Base-by-base conservation (phyloP, 1,284 basidiomycete species). In the Cerrena zonata region DNA sequence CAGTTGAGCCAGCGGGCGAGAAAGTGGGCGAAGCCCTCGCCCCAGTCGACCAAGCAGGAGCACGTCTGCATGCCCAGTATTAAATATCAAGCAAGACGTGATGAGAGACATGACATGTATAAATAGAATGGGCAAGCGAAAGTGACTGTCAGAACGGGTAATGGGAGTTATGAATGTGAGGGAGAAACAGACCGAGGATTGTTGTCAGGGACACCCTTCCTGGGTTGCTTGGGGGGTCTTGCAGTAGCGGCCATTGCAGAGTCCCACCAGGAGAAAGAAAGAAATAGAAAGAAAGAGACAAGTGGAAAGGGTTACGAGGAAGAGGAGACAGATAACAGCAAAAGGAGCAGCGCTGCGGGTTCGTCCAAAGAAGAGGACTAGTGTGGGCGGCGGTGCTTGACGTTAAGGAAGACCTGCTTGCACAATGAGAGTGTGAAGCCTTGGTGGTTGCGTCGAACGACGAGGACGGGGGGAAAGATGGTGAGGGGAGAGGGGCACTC, bases 11-110 rank as follows among this genome's bases (percentile, higher is more conserved):
- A 30, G 74, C 66, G 4, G 83, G 77, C 52, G 82, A 79, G 67
- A 79, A 86, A 2, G 83, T 82, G 11, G 83, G 80, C 38, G 84
- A 84, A 49, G 79, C 73, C 52, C 85, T 50, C 10, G 48, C 79
- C 53, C 81, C 68, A 56, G 77, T 78, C 55, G 75, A 65, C 85
- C 85, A 87, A 19, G 84, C 82, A 54, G 73, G 65, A 45, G 73
- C 57, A 62, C 83, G 82, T 55, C 82, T 84, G 60, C 50, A 37
- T 38, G 51, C 22, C 46, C 11, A 34, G 34, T n/a, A 34, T 37
- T 19, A 38, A 22, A 18, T 21, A 34, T 27, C n/a, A n/a, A n/a
- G n/a, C n/a, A n/a, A n/a, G n/a, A n/a, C n/a, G n/a, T 10, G 30
- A 43, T 19, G 48, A 43, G 40, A 44, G 43, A 38, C 30, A 23